Base-by-base conservation (phyloP, 2,329 filamentous ascomycete genomes). In the Pseudocercospora fijiensis region DNA sequence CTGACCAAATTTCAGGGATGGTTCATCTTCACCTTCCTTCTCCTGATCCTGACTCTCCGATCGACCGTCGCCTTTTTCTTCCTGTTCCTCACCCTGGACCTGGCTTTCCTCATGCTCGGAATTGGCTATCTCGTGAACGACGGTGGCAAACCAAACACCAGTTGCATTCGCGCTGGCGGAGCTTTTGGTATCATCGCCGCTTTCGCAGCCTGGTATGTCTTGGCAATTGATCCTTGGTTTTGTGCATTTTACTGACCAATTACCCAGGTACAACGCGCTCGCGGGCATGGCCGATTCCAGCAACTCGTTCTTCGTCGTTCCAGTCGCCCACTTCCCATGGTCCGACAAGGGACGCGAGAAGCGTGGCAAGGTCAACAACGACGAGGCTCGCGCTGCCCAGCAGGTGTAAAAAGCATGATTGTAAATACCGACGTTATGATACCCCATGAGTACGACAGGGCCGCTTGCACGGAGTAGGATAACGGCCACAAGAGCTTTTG, bases 291-390 rank as follows among this genome's bases (percentile, higher is more conserved):
- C 82, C n/a, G 82, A 85, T 71, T 78, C 77, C 64, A 79, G 77
- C 65, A 84, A 85, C 77, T 82, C 91, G 82, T 96, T 96, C 87
- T 95, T 96, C 83, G 84, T 95, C 77, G 87, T 96, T 66, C 94
- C 93, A 58, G 92, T 97, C 56, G 88, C 90, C 72, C 92, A 96
- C 83, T 96, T 97, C 84, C 94, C 93, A 60, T 97, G 94, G 94
- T 94, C 90, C 41, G 89, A 90, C 72, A 90, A 89, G 80, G 90
- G 86, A 59, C 85, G 85, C 67, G 84, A 87, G 77, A 77, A 76
- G 65, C 85, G 88, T 65, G 76, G 65, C 30, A 78, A 78, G 72
- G 76, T 78, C 52, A 75, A 81, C 75, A 82, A 82, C 76, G 73
- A 70, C 57, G 72, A 69, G 30, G 75, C 73, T 27, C 76, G 77